Conservation (phyloP, 345 rosid species). For the Murraya koenigii region DNA sequence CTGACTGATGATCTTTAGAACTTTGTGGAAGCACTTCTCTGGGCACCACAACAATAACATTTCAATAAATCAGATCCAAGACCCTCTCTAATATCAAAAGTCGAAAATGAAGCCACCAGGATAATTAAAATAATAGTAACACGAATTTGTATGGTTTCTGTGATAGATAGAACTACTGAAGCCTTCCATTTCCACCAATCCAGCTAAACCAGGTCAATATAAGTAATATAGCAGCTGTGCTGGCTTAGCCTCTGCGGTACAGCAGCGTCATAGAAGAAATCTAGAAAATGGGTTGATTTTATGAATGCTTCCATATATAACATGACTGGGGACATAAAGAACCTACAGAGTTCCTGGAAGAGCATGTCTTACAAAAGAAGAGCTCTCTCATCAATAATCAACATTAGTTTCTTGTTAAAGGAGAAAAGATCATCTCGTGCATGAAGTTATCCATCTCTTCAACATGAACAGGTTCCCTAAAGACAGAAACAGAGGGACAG, state of each 20-base stretch:
- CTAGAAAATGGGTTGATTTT: not conserved
- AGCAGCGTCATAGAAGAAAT: not conserved
- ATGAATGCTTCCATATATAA: not conserved
- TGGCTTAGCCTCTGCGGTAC: not conserved
- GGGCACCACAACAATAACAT: not conserved
- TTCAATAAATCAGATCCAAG: not conserved
- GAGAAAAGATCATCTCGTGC: not conserved
- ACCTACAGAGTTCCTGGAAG: not conserved
- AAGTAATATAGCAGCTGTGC: not conserved
- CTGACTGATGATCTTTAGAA: slow-evolving; percentile 9
- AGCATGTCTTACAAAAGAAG: not conserved
- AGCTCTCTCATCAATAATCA: not conserved
- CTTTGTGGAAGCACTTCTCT: slow-evolving; percentile 17
- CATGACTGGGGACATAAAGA: not conserved
- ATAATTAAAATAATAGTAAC: not conserved
- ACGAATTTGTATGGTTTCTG: not conserved
- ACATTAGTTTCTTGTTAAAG: not conserved
- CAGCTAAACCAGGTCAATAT: not conserved
- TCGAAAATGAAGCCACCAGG: not conserved
- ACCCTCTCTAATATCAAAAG: not conserved
- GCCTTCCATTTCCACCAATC: not conserved
- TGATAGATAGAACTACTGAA: not conserved
- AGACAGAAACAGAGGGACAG: not conserved
- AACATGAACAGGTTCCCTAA: not conserved
- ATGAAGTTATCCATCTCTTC: not conserved